A percentile compares a stretch with the other conserved stretches of the same genome.
phyloP scores from a whole-genome alignment of 2,329 filamentous ascomycete species.

The Colletotrichum sp. region DNA sequence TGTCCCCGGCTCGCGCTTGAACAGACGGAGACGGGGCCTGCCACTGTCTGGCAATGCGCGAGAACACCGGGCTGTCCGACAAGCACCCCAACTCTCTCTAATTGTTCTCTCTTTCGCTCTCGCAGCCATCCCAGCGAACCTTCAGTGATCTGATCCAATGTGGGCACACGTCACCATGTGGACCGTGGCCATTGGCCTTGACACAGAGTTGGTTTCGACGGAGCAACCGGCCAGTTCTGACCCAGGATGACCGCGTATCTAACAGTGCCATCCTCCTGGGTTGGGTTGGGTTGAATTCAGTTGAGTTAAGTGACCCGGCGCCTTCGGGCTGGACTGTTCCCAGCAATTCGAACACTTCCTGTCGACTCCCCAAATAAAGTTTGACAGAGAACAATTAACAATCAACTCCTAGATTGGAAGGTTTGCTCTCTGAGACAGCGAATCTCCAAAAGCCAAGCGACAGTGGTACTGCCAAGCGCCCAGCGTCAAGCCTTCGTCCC shows the following conservation, averaged over 20 bases:
- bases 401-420: neutral
- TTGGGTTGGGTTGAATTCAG: neutral
- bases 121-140: slow-evolving; percentile 8
- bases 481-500: neutral
- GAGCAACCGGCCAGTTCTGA: neutral
- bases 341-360: neutral
- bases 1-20: neutral
- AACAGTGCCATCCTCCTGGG: neutral
- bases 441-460: neutral
- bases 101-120: neutral
- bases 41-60: neutral
- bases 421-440: slow-evolving; percentile 12
- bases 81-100: neutral
- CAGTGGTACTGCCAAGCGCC: neutral
- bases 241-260: slow-evolving; percentile 2
- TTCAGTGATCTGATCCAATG: neutral
- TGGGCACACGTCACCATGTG: slow-evolving; percentile 2
- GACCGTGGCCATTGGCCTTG: neutral
- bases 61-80: neutral
- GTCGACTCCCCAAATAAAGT: neutral
- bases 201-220: slow-evolving; percentile 20
- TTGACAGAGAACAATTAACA: neutral
- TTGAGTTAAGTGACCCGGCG: neutral
- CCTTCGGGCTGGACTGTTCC: neutral
- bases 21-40: neutral